A percentile compares a stretch with the other conserved stretches of the same genome.
phyloP scores from a whole-genome alignment of 164 flowering plant genomes.

The Cinnamomum chago region DNA sequence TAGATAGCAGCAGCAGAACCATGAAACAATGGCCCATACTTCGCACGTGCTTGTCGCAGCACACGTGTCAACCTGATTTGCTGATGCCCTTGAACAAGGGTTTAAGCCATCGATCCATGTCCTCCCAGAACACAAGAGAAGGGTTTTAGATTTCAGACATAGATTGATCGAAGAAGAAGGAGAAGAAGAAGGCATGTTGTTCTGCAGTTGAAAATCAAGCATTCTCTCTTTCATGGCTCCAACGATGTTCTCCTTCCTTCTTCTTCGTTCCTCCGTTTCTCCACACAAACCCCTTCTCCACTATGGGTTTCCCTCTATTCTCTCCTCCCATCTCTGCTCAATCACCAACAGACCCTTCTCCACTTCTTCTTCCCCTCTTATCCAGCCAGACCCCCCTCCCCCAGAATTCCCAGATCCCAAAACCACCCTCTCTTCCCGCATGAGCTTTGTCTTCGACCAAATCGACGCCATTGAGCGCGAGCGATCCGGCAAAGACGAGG shows the following conservation, averaged over 20 bases:
- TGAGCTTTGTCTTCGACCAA: constrained; percentile 95
- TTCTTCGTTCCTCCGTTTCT: constrained; percentile 22
- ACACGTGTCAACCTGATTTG: no score
- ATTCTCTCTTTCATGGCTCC: constrained; percentile 23
- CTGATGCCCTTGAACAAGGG: neutral
- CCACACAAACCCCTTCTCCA: constrained; percentile 9
- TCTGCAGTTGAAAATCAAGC: no score
- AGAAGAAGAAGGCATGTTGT: no score
- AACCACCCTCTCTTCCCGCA: constrained; percentile 65
- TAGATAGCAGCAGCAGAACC: no score
- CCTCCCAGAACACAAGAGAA: neutral
- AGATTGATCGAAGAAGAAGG: no score
- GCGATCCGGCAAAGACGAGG: constrained; percentile 58
- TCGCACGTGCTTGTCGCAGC: no score
- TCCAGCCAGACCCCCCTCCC: constrained; percentile 9
- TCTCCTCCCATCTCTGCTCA: constrained; percentile 3
- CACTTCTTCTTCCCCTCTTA: constrained; percentile 18
- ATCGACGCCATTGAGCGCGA: constrained; percentile 79
- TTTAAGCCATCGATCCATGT: neutral
- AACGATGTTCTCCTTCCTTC: constrained; percentile 23
- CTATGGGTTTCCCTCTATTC: constrained; percentile 5
- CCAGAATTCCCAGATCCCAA: constrained; percentile 23
- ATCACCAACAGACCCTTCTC: constrained; percentile 23
- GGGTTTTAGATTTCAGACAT: neutral
- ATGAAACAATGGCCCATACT: no score